These are phyloP conservation scores for Aspergillus ellipticus DNA, from an alignment of 495 filamentous ascomycete genomes.

Conservation along the genomic window DNA sequence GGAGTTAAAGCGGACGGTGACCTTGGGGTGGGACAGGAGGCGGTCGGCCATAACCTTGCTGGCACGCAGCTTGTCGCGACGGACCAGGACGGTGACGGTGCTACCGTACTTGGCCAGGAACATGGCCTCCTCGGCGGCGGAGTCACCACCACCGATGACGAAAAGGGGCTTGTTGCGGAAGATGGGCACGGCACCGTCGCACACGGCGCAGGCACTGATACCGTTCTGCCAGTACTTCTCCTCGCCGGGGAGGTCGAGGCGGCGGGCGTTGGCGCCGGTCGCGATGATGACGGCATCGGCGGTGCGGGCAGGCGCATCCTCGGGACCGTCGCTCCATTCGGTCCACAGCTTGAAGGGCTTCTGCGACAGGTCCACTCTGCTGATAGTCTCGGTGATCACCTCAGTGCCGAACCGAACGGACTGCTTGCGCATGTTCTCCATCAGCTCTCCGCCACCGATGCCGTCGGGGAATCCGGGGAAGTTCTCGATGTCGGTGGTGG, in stretches of 20 bases:
- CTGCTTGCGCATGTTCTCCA: conserved; percentile 94
- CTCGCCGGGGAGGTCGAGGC: conserved; percentile 82
- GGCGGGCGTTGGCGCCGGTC: conserved; percentile 85
- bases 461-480: conserved; percentile 90
- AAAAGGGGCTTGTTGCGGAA: conserved; percentile 93
- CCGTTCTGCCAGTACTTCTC: conserved; percentile 95
- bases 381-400: conserved; percentile 88
- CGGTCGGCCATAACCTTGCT: conserved; percentile 89
- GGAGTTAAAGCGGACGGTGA: conserved; percentile 81
- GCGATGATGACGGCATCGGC: conserved; percentile 91
- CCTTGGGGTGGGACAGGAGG: conserved; percentile 77
- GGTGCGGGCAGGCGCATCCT: conserved; percentile 64
- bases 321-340: conserved; percentile 72
- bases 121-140: conserved; percentile 93
- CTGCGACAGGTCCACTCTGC: conserved; percentile 77
- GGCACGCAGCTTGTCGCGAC: conserved; percentile 78
- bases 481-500: conserved; percentile 97
- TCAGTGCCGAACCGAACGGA: conserved; percentile 86
- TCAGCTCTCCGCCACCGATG: conserved; percentile 79
- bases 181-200: conserved; percentile 95
- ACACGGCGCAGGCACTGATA: conserved; percentile 94
- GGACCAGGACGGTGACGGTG: conserved; percentile 89
- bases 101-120: conserved; percentile 97
- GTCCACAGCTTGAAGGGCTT: conserved; percentile 90
- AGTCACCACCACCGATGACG: conserved; percentile 96